Evolutionary conservation across 208 protist genomes (phyloP).

Genomic region (Leishmania amazonensis): DNA sequence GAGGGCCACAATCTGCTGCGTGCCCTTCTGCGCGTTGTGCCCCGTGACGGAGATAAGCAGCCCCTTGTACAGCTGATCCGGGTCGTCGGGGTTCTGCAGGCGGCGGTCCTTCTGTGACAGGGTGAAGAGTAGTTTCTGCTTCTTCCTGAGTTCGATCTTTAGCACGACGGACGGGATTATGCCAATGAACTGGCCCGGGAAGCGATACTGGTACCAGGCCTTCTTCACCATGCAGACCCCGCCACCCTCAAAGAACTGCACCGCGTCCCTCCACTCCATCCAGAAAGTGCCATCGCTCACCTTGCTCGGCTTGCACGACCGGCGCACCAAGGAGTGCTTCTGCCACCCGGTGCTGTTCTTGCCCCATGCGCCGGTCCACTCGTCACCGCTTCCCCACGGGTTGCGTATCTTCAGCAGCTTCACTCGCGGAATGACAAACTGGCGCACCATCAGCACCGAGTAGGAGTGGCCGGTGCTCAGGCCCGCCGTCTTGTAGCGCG

Average conservation of each 20-base stretch:
- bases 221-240: constrained; percentile 42
- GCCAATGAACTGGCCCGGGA: constrained; percentile 50
- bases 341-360: constrained; percentile 36
- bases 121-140: constrained; percentile 42
- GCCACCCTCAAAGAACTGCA: constrained; percentile 63
- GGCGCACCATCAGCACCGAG: constrained; percentile 36
- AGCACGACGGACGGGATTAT: constrained; percentile 44
- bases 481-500: constrained; percentile 33
- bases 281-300: constrained; percentile 58
- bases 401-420: constrained; percentile 49
- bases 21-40: constrained; percentile 12
- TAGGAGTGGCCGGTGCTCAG: constrained; percentile 49
- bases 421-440: constrained; percentile 31
- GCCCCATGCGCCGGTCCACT: constrained; percentile 51
- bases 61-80: constrained; percentile 44
- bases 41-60: constrained; percentile 47
- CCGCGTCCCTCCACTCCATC: constrained; percentile 62
- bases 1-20: constrained; percentile 26
- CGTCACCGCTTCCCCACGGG: constrained; percentile 30
- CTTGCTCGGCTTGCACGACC: constrained; percentile 24
- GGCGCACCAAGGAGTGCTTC: constrained; percentile 31
- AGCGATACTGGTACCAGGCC: constrained; percentile 47
- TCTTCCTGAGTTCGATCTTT: constrained; percentile 41
- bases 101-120: constrained; percentile 67
- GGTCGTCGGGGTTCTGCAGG: constrained; percentile 32